These are phyloP conservation scores for Stephania japonica DNA, from an alignment of 164 flowering plant species.

Conservation along the genomic window DNA sequence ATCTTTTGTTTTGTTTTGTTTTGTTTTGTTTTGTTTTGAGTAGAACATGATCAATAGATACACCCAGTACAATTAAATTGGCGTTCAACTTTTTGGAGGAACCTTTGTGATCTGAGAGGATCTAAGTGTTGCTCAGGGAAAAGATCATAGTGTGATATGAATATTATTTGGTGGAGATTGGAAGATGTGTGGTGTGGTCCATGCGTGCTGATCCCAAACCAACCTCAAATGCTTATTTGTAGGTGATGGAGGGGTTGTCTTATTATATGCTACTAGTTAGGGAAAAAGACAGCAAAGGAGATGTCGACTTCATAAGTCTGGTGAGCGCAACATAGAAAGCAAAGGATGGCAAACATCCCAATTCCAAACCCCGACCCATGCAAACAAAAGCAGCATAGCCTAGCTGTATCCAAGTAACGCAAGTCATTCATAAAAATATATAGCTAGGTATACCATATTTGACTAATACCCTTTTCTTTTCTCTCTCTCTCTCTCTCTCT, in stretches of 20 bases:
- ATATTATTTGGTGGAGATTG: not conserved
- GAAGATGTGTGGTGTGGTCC: not conserved
- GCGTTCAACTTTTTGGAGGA: not conserved
- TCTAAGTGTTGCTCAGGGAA: not conserved
- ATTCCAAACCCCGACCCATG: not conserved
- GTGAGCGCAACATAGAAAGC: not conserved
- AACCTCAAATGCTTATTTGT: not conserved
- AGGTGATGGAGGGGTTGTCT: not conserved
- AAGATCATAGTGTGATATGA: not conserved
- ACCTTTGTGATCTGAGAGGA: not conserved
- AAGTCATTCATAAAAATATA: not conserved
- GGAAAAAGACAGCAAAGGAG: not conserved
- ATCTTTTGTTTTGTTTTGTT: too few relatives aligned
- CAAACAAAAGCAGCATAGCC: not conserved
- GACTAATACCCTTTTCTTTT: not conserved
- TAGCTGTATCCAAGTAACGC: conserved; percentile 4
- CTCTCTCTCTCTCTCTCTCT: too few relatives aligned
- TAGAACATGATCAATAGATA: too few relatives aligned
- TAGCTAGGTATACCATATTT: not conserved
- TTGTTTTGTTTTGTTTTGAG: too few relatives aligned
- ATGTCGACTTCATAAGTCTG: not conserved
- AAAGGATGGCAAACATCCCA: not conserved
- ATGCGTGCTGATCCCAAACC: not conserved
- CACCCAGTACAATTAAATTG: too few relatives aligned
- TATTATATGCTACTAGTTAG: not conserved